A percentile compares a stretch with the other conserved stretches of the same genome.
These are phyloP conservation scores for Nadsonia starkeyi-henricii DNA, from an alignment of 1,139 yeast genomes.

Conservation along the genomic window DNA sequence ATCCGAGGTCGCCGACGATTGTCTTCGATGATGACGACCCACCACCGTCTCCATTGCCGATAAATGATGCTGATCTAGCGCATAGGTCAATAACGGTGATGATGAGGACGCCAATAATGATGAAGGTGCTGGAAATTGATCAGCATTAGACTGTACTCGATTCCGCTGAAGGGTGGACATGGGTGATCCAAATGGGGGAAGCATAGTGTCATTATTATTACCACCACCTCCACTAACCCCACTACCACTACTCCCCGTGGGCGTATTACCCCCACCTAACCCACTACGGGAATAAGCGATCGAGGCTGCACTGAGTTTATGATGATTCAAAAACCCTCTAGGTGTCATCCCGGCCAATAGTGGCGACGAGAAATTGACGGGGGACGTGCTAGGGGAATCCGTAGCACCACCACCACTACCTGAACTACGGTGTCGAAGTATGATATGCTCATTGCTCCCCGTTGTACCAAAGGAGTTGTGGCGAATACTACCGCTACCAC, in stretches of 20 bases:
- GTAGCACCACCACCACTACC: too few species aligned
- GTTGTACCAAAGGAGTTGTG: neutral
- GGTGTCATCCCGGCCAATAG: neutral
- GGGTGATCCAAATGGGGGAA: constrained; percentile 12
- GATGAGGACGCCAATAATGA: constrained; percentile 15
- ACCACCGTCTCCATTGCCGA: constrained; percentile 4
- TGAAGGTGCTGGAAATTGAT: too few species aligned
- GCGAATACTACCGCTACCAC: constrained; percentile 10
- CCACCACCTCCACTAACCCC: too few species aligned
- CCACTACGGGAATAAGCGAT: neutral
- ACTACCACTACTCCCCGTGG: too few species aligned
- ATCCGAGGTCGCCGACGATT: constrained; percentile 17
- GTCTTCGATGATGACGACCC: constrained; percentile 15
- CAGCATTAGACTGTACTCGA: constrained; percentile 7
- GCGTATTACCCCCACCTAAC: neutral
- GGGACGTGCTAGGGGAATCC: neutral
- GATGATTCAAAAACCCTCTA: neutral
- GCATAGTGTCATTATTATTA: neutral
- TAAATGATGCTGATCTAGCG: constrained; percentile 13
- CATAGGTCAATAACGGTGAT: constrained; percentile 19
- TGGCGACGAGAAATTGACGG: neutral
- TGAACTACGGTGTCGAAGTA: too few species aligned
- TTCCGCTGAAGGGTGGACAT: constrained; percentile 11
- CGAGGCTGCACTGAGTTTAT: neutral
- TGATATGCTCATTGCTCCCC: too few species aligned